Evolutionary conservation across 129 eudicot species (phyloP).

Genomic region (Escallonia rubra): DNA sequence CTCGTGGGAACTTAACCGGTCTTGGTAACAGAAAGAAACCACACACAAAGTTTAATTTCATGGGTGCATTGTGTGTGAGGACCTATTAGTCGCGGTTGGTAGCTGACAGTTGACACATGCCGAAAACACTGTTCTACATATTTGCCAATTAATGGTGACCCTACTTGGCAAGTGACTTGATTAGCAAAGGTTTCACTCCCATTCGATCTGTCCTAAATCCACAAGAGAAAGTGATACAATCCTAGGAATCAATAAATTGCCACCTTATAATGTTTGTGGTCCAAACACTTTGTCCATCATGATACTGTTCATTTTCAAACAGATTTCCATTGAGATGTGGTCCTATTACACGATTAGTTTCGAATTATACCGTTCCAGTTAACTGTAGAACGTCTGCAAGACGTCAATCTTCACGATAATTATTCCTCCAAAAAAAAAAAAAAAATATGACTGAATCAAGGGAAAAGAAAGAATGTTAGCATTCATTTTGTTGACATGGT

Average conservation of each 20-base stretch:
- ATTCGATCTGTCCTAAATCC: not conserved
- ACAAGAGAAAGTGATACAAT: not conserved
- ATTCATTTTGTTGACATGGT: no score
- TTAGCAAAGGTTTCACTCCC: not conserved
- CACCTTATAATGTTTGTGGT: not conserved
- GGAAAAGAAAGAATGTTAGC: no score
- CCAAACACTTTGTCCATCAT: not conserved
- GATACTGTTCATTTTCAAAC: not conserved
- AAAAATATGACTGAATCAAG: no score
- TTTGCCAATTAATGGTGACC: not conserved
- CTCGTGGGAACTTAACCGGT: no score
- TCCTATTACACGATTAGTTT: no score
- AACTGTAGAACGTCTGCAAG: no score
- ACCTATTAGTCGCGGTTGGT: not conserved
- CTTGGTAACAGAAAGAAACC: no score
- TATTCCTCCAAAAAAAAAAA: no score
- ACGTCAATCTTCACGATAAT: no score
- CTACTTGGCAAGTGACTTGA: not conserved
- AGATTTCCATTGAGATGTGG: no score
- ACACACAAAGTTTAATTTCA: not conserved
- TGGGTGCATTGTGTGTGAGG: not conserved
- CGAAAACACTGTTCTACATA: not conserved
- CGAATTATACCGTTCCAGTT: no score
- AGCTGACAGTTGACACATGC: not conserved
- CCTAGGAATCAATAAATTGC: not conserved